Base-by-base conservation (phyloP, 2,329 filamentous ascomycete genomes). In the Verticillium tricorpus region DNA sequence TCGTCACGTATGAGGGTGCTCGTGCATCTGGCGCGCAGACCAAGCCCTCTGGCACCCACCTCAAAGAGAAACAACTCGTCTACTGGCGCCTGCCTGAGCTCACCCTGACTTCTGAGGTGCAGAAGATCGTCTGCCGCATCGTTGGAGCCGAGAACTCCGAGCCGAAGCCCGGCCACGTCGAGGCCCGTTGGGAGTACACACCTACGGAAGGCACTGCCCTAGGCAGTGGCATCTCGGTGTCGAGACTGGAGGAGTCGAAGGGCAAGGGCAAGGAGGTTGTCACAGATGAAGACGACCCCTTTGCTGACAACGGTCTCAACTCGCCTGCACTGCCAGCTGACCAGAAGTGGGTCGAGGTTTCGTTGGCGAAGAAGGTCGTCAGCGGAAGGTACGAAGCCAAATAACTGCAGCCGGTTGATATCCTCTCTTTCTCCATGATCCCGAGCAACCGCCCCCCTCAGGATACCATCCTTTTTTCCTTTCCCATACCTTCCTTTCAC, bases 51-150 rank as follows among this genome's bases (percentile, higher is more conserved):
- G 91, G 91, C n/a, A 92, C 86, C 0, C 93, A 94, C 70, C 80
- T 90, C 25, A 89, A 89, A 69, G 91, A 94, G 55, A 89, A 89
- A 69, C 87, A 88, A 56, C 72, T 92, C 28, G 87, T 95, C 14
- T 93, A 91, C 79, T 96, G 92, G 91, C 87, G 89, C 15, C 76
- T 95, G 0, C 89, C 89, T 56, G 89, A 96, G 65, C 79, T 98
- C 17, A 89, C 86, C 0, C 80, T 90, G 52, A 84, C 83, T 17
- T 77, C 85, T 9, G 87, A 87, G 58, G 83, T 86, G 66, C 84
- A 89, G 69, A 94, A 92, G 76, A 86, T 97, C 62, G 88, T 97
- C 7, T 95, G 92, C 63, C 86, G 93, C 3, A 90, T 99, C 68
- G 79, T 84, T 11, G 82, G 89, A 28, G 91, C 91, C 0, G 89